Evolutionary conservation across 768 basidiomycete genomes (phyloP).

Genomic region (Naematelia aurantialba): DNA sequence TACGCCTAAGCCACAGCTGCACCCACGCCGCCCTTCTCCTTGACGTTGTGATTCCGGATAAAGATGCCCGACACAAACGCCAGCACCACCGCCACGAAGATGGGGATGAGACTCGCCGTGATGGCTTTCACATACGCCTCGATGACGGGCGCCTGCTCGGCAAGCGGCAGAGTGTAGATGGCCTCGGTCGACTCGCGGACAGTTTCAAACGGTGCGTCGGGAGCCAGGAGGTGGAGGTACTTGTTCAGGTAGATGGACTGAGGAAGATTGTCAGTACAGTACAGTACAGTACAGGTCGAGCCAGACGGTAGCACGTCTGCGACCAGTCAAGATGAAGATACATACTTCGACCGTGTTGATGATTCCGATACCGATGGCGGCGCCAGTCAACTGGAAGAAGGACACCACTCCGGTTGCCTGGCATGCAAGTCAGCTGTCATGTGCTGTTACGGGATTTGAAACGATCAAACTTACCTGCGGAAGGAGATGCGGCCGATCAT

Average conservation of each 20-base stretch:
- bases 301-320: too few relatives aligned
- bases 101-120: slow-evolving; percentile 35
- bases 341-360: slow-evolving; percentile 33
- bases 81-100: slow-evolving; percentile 29
- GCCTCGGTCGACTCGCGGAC: slow-evolving; percentile 34
- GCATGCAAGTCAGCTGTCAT: neutral
- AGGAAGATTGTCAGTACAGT: slow-evolving; percentile 13
- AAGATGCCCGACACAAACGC: slow-evolving; percentile 26
- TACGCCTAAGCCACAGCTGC: slow-evolving; percentile 15
- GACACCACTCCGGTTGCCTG: slow-evolving; percentile 45
- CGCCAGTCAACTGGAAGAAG: slow-evolving; percentile 43
- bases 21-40: slow-evolving; percentile 27
- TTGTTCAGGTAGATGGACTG: slow-evolving; percentile 38
- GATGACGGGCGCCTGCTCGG: slow-evolving; percentile 30
- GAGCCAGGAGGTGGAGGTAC: slow-evolving; percentile 25
- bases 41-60: slow-evolving; percentile 41
- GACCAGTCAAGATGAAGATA: too few relatives aligned
- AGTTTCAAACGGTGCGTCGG: slow-evolving; percentile 32
- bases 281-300: too few relatives aligned
- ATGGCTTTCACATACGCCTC: slow-evolving; percentile 43
- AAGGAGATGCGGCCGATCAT: neutral
- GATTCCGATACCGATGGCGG: slow-evolving; percentile 43
- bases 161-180: slow-evolving; percentile 26
- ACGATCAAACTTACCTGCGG: neutral
- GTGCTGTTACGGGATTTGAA: neutral